Evolutionary conservation across 164 flowering plant genomes (phyloP).

Genomic region (Nymphaea colorata): DNA sequence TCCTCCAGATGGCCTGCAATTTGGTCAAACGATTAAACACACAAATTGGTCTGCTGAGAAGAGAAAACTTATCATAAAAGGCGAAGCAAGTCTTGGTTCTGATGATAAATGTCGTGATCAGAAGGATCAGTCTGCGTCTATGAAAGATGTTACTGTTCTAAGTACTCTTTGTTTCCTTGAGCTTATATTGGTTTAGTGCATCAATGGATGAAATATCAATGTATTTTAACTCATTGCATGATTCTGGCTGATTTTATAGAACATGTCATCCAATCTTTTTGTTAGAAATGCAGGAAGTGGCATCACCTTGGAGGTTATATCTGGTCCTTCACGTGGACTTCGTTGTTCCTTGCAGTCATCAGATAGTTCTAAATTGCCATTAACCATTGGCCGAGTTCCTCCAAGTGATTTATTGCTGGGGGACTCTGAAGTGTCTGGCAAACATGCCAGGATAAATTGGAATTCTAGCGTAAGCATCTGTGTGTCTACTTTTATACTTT

Average conservation of each 20-base stretch:
- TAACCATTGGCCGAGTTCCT: slow-evolving; percentile 85
- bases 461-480: slow-evolving; percentile 40
- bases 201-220: background rate
- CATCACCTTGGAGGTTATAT: slow-evolving; percentile 71
- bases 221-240: background rate
- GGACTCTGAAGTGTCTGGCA: slow-evolving; percentile 94
- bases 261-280: slow-evolving; percentile 43
- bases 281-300: slow-evolving; percentile 93
- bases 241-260: slow-evolving; percentile 28
- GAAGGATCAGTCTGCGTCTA: slow-evolving; percentile 10
- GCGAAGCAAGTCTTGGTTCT: slow-evolving; percentile 16
- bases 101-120: slow-evolving; percentile 15
- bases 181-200: background rate
- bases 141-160: slow-evolving; percentile 23
- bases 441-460: slow-evolving; percentile 91
- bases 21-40: slow-evolving; percentile 74
- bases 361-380: slow-evolving; percentile 48
- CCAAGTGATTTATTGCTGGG: slow-evolving; percentile 63
- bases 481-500: background rate
- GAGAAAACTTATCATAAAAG: slow-evolving; percentile 26
- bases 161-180: slow-evolving; percentile 35
- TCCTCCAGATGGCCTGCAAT: slow-evolving; percentile 37
- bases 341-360: slow-evolving; percentile 41
- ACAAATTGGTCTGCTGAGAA: slow-evolving; percentile 16
- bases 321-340: slow-evolving; percentile 75